Evolutionary conservation across 1,284 basidiomycete species (phyloP), one percentile per base, ranked within the genome.

Genomic region (Leccinum ponderosum): DNA sequence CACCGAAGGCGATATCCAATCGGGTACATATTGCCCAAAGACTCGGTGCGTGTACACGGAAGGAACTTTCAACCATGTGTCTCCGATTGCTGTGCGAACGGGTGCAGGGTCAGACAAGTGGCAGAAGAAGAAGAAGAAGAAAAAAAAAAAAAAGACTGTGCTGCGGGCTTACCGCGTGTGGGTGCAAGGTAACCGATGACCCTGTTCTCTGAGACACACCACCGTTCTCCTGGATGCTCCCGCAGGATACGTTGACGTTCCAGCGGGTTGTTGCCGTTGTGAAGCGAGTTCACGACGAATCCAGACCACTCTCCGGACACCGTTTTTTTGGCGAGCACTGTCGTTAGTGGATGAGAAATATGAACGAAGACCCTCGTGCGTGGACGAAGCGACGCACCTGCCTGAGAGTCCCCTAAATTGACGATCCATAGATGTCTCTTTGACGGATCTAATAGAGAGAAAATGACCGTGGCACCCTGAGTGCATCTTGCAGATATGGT

Each of bases 391-490:
- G 55, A 31, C 75, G 53, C 66, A 87, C 87, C 83, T 73, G 87
- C 87, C 68, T 82, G 80, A 66, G 85, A 86, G 70, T 89, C 83
- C 14, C 87, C 87, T 35, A 90, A 75, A 71, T 85, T 87, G n/a
- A 81, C 83, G 42, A 88, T 75, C 87, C 87, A 89, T 11, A 90
- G 64, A 64, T 85, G 80, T 55, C 74, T 76, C 55, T 73, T 78
- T 9, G 68, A 63, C 4, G 85, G 82, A 71, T 89, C 85, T 39
- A 81, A 72, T 39, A 89, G 70, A 20, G 85, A 78, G 47, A 88
- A 68, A 35, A 90, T 75, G 22, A 82, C 82, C 1, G 88, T 89
- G n/a, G 81, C 78, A 29, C 88, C 88, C 48, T 86, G 80, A 63
- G 87, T 82, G 68, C 83, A 85, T 31, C 81, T 78, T 33, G 78